A percentile compares a stretch with the other conserved stretches of the same genome.
Evolutionary conservation across 2,329 filamentous ascomycete species (phyloP).

Genomic region (Pseudohalonectria lignicola): DNA sequence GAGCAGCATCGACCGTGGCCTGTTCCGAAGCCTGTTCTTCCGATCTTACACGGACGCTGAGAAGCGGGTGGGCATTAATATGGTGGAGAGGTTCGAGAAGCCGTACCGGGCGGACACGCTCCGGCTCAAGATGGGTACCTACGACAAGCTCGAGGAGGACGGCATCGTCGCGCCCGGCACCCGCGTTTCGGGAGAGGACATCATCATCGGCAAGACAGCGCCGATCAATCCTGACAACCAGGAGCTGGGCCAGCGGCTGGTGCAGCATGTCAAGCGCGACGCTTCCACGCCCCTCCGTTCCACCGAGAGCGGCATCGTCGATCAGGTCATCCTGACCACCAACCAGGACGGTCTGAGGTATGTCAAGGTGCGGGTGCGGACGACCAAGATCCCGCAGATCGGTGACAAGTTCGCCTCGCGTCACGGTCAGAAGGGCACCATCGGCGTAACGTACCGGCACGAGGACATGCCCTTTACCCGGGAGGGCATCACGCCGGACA

Average conservation of each 20-base stretch:
- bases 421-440: conserved; percentile 98
- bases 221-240: conserved; percentile 88
- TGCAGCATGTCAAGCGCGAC: conserved; percentile 84
- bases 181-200: conserved; percentile 92
- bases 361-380: conserved; percentile 93
- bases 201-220: conserved; percentile 97
- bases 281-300: conserved; percentile 90
- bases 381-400: conserved; percentile 96
- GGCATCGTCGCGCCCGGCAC: conserved; percentile 90
- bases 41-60: conserved; percentile 94
- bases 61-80: conserved; percentile 88
- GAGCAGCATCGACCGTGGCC: conserved; percentile 92
- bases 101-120: conserved; percentile 81
- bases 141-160: conserved; percentile 95
- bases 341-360: conserved; percentile 91
- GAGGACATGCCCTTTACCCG: conserved; percentile 98
- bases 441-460: conserved; percentile 94
- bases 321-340: conserved; percentile 86
- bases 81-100: conserved; percentile 92
- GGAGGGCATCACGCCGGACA: conserved; percentile 83
- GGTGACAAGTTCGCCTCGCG: conserved; percentile 98
- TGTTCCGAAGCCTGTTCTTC: conserved; percentile 98
- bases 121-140: conserved; percentile 86
- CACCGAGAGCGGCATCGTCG: conserved; percentile 94
- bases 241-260: conserved; percentile 85